Conservation (phyloP, 179 eudicot genomes). For the Dionaea muscipula region DNA sequence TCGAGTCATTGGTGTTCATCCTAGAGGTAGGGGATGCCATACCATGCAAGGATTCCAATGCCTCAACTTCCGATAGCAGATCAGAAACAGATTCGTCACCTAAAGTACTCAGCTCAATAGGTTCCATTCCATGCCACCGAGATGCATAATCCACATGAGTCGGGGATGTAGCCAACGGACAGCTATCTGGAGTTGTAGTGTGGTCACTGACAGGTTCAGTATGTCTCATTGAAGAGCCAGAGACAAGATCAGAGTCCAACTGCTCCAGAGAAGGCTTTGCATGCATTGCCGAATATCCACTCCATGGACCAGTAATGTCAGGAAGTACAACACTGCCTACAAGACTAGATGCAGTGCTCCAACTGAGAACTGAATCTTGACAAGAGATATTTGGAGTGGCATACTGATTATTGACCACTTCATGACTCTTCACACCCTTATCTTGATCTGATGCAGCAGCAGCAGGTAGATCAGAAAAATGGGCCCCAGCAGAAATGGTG, state of each 20-base stretch:
- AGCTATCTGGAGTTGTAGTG: slow-evolving; percentile 18
- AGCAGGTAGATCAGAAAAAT: slow-evolving; percentile 13
- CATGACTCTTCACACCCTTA: slow-evolving; percentile 17
- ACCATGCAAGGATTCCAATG: slow-evolving; percentile 73
- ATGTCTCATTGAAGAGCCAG: slow-evolving; percentile 32
- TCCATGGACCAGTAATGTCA: slow-evolving; percentile 46
- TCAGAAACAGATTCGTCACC: slow-evolving; percentile 96
- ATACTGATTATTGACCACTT: slow-evolving; percentile 22
- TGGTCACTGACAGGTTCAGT: slow-evolving; percentile 20
- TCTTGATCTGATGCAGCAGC: slow-evolving; percentile 13
- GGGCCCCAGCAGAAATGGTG: slow-evolving; percentile 14
- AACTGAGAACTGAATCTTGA: slow-evolving; percentile 30
- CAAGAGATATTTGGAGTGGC: slow-evolving; percentile 17
- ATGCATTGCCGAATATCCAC: slow-evolving; percentile 31
- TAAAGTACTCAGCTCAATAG: slow-evolving; percentile 75
- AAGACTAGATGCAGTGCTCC: slow-evolving; percentile 19
- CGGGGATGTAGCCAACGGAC: slow-evolving; percentile 15
- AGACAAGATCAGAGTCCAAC: slow-evolving; percentile 32
- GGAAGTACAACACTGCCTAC: slow-evolving; percentile 32
- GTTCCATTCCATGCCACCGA: slow-evolving; percentile 54
- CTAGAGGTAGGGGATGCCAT: slow-evolving; percentile 55
- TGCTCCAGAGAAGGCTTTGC: slow-evolving; percentile 32
- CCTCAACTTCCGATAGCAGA: slow-evolving; percentile 88
- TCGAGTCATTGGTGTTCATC: slow-evolving; percentile 52
- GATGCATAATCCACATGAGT: slow-evolving; percentile 26